Evolutionary conservation across 345 rosid genomes (phyloP).

Genomic region (Adansonia digitata): DNA sequence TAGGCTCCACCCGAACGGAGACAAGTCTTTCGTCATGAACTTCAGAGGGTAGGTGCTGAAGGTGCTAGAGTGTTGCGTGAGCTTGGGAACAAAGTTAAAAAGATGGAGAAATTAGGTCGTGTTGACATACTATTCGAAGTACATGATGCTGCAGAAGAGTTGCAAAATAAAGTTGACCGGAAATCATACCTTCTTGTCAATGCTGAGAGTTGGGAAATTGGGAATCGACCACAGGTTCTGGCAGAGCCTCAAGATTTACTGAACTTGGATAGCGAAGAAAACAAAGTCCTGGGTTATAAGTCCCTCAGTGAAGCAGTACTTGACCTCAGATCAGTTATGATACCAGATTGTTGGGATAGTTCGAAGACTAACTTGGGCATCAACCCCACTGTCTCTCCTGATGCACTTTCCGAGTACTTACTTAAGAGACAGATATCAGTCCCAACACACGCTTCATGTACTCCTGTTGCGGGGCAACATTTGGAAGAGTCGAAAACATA

Average conservation of each 20-base stretch:
- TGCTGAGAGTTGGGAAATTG: slow-evolving; percentile 86
- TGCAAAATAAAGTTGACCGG: slow-evolving; percentile 71
- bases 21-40: slow-evolving; percentile 60
- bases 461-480: slow-evolving; percentile 20
- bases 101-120: slow-evolving; percentile 73
- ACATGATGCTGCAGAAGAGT: slow-evolving; percentile 69
- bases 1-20: slow-evolving; percentile 83
- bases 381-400: slow-evolving; percentile 18
- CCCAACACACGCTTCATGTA: slow-evolving; percentile 39
- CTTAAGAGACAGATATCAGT: slow-evolving; percentile 52
- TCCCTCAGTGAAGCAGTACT: slow-evolving; percentile 76
- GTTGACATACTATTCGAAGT: slow-evolving; percentile 58
- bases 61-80: slow-evolving; percentile 78
- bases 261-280: slow-evolving; percentile 41
- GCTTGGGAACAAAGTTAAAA: slow-evolving; percentile 72
- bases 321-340: slow-evolving; percentile 38
- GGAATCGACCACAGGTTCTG: slow-evolving; percentile 42
- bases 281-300: slow-evolving; percentile 43
- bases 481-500: slow-evolving; percentile 64
- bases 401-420: slow-evolving; percentile 18
- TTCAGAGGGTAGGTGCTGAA: slow-evolving; percentile 58
- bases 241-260: slow-evolving; percentile 51
- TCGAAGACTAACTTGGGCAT: background rate
- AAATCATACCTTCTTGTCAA: slow-evolving; percentile 83
- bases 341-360: slow-evolving; percentile 24